Conservation (phyloP, 2,329 filamentous ascomycete species). For the Rhynchosporium agropyri region DNA sequence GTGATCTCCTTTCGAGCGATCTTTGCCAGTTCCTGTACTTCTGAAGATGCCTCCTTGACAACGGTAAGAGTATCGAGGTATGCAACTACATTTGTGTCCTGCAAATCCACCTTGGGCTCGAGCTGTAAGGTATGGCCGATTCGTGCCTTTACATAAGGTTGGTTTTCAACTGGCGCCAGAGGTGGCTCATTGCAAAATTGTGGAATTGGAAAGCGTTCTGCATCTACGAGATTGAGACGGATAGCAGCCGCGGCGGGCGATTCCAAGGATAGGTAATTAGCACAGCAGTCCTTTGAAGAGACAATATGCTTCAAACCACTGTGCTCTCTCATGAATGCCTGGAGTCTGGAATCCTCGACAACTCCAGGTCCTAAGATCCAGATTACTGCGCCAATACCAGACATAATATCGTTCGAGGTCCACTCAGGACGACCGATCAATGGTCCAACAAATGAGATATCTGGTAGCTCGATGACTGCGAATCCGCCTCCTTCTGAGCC, state of each 20-base stretch:
- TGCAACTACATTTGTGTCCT: conserved; percentile 51
- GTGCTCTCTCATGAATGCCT: conserved; percentile 68
- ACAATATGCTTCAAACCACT: conserved; percentile 72
- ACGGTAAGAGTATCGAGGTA: conserved; percentile 53
- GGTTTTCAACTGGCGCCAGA: conserved; percentile 12
- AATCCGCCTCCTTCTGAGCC: conserved; percentile 70
- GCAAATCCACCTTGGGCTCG: conserved; percentile 39
- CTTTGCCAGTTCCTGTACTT: conserved; percentile 57
- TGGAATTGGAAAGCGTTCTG: conserved; percentile 71
- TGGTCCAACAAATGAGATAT: conserved; percentile 67
- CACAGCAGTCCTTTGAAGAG: conserved; percentile 71
- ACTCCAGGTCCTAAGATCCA: conserved; percentile 81
- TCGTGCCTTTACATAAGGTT: conserved; percentile 33
- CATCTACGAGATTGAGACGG: conserved; percentile 72
- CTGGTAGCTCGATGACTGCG: conserved; percentile 79
- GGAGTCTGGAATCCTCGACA: conserved; percentile 61
- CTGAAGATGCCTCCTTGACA: conserved; percentile 43
- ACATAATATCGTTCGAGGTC: conserved; percentile 64
- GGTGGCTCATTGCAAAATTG: conserved; percentile 56
- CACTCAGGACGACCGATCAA: conserved; percentile 75
- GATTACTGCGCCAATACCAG: conserved; percentile 67
- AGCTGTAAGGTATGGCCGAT: conserved; percentile 35
- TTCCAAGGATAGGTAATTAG: conserved; percentile 74
- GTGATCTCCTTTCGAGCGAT: conserved; percentile 47
- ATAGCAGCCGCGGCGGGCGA: conserved; percentile 68